Conservation (phyloP, 129 eudicot genomes). For the Logfia minima region DNA sequence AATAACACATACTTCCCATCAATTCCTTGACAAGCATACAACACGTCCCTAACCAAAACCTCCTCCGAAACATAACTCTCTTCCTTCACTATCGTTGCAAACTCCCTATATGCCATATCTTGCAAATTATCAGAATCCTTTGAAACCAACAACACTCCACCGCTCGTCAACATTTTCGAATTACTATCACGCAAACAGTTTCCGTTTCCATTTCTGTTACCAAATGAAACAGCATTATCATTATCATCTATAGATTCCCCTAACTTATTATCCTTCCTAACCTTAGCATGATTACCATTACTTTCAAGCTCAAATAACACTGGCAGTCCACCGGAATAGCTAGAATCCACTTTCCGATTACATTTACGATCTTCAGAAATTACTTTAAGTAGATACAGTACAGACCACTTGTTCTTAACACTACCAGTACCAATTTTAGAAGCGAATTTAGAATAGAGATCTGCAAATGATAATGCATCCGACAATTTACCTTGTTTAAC, state of each 20-base stretch:
- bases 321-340: constrained; percentile 62
- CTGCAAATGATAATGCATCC: constrained; percentile 76
- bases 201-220: neutral
- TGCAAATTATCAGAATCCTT: constrained; percentile 75
- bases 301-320: constrained; percentile 41
- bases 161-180: constrained; percentile 44
- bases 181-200: constrained; percentile 23
- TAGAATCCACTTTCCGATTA: constrained; percentile 6
- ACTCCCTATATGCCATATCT: constrained; percentile 81
- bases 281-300: constrained; percentile 33
- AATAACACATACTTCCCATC: constrained; percentile 82
- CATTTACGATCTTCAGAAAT: constrained; percentile 72
- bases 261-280: constrained; percentile 18
- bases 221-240: neutral
- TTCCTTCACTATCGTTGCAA: constrained; percentile 56
- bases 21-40: constrained; percentile 95
- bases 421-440: constrained; percentile 73
- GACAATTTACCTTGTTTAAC: constrained; percentile 85
- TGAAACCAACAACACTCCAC: constrained; percentile 68
- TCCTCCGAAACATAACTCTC: constrained; percentile 85
- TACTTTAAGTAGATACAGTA: constrained; percentile 84
- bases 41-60: constrained; percentile 88
- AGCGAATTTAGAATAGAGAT: constrained; percentile 73
- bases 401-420: constrained; percentile 85
- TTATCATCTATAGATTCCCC: constrained; percentile 29